Conservation (phyloP, 345 rosid species). For the Eucalyptus marginata region DNA sequence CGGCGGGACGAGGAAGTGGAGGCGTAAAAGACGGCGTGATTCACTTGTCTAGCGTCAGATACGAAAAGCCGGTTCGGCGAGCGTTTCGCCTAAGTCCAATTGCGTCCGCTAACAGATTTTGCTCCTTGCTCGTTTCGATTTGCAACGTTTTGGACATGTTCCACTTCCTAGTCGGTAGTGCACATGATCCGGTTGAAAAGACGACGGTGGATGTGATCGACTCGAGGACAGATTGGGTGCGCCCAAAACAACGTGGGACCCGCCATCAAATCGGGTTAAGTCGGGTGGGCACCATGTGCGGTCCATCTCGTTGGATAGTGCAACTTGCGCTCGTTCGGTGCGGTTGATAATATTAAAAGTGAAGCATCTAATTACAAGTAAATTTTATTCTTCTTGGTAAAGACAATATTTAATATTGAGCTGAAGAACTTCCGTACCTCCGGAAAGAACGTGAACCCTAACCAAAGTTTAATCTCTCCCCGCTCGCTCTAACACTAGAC, state of each 20-base stretch:
- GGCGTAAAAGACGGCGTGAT: background rate
- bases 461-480: background rate
- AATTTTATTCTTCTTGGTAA: background rate
- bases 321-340: rapidly evolving
- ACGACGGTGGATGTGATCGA: background rate
- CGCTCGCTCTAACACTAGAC: background rate
- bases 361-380: background rate
- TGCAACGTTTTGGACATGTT: background rate
- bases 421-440: background rate
- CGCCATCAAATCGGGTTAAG: background rate
- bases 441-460: background rate
- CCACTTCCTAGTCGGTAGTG: background rate
- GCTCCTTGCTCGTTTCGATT: background rate
- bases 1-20: background rate
- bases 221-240: background rate
- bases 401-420: background rate
- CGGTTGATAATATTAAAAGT: background rate
- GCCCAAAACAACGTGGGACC: background rate
- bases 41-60: background rate
- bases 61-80: background rate
- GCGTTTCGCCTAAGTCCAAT: background rate
- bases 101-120: background rate
- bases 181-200: background rate
- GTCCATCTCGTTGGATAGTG: background rate
- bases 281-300: background rate